Conservation (phyloP, 1,284 basidiomycete species). For the Apiotrichum gamsii region DNA sequence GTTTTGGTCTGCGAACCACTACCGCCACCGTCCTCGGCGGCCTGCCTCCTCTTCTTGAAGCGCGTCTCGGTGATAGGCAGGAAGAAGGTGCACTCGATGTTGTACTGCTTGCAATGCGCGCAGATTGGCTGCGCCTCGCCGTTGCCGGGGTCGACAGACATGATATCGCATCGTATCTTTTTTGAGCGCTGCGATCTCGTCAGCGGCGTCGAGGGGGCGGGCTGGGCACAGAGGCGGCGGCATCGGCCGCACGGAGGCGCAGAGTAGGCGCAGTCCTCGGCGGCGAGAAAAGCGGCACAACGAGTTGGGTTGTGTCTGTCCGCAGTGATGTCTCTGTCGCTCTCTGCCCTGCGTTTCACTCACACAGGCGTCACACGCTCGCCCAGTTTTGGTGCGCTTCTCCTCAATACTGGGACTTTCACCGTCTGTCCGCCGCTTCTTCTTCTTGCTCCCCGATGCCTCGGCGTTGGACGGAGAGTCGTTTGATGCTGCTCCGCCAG, state of each 20-base stretch:
- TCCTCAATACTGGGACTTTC: conserved; percentile 21
- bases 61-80: conserved; percentile 95
- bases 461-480: no score
- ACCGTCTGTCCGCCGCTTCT: conserved; percentile 18
- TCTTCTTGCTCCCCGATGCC: conserved; percentile 18
- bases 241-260: no score
- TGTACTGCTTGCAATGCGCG: conserved; percentile 58
- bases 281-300: no score
- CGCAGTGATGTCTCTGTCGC: no score
- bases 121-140: conserved; percentile 34
- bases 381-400: conserved; percentile 44
- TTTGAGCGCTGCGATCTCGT: conserved; percentile 56
- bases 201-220: no score
- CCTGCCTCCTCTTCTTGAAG: conserved; percentile 90
- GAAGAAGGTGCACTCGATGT: conserved; percentile 91
- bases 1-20: not conserved
- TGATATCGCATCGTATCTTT: conserved; percentile 65
- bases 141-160: conserved; percentile 19
- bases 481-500: not conserved
- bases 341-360: no score
- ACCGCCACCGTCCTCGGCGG: conserved; percentile 44
- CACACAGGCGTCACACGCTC: conserved; percentile 48
- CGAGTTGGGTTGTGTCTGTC: not conserved
- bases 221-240: no score
- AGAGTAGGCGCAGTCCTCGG: no score